Evolutionary conservation across 2,329 filamentous ascomycete genomes (phyloP), one percentile per base, ranked within the genome.

Genomic region (Aspergillus sp.): DNA sequence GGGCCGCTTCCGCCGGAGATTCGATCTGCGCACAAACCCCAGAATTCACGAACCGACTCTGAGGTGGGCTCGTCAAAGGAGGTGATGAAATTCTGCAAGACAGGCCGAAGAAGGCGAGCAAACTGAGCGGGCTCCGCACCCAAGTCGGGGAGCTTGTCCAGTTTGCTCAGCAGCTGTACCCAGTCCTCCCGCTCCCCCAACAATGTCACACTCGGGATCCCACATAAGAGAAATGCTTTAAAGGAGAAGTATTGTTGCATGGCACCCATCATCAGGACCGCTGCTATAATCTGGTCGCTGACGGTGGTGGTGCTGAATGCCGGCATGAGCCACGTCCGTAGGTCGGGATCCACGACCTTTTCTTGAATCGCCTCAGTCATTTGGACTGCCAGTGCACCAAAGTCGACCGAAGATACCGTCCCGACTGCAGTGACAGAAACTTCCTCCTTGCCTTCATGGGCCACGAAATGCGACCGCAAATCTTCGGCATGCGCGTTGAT

Each of bases 201-300:
- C 1, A 86, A 69, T 0, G 83, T 85, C 0, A 85, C 81, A 0
- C 77, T 79, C 0, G 84, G 84, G 2, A 86, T 72, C 0, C 83
- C 84, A 62, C 83, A 86, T 0, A 19, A 13, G 0, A 74, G 58
- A 0, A 13, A 48, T 10, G 65, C 64, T 1, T 4, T 58, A 63
- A 78, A 81, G 0, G 50, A 57, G 60, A 85, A 85, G 63, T 84
- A 85, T 19, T 78, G 74, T 65, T 84, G 78, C 72, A 84, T 69
- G 0, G 78, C 70, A 2, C 79, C 81, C 82, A 86, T 85, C 73
- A 86, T 80, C 2, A 84, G 50, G 3, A 85, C 72, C 0, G 78
- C 71, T 0, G 80, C 79, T 2, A 79, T 74, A 0, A 79, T 69
- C 5, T 66, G 66, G 65, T 87, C 84, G 0, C 65, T 65, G 1